These are phyloP conservation scores for Irpex lacteus DNA, from an alignment of 1,284 basidiomycete species.

Conservation along the genomic window DNA sequence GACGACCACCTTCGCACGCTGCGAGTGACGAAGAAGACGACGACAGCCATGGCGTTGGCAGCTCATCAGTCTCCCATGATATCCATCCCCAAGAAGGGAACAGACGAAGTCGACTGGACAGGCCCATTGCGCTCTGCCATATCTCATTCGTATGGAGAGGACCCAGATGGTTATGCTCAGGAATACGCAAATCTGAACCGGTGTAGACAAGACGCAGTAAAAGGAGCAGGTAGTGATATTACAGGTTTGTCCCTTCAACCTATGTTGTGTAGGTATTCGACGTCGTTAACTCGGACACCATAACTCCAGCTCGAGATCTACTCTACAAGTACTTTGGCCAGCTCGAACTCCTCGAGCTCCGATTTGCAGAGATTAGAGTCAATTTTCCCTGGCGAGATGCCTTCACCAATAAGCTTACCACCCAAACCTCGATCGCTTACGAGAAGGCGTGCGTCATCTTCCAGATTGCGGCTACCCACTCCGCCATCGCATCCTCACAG, in stretches of 20 bases:
- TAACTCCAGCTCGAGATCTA: conserved; percentile 74
- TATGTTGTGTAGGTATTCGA: neutral
- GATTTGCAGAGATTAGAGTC: conserved; percentile 95
- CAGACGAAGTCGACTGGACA: conserved; percentile 91
- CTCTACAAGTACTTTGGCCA: conserved; percentile 99
- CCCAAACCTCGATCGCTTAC: conserved; percentile 94
- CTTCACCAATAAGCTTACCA: conserved; percentile 91
- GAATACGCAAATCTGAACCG: conserved; percentile 86
- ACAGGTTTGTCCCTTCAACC: conserved; percentile 61
- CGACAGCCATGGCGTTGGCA: conserved; percentile 9
- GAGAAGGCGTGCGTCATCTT: conserved; percentile 99
- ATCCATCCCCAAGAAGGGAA: conserved; percentile 74
- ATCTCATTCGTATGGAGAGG: conserved; percentile 91
- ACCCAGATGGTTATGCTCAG: conserved; percentile 81
- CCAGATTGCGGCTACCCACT: conserved; percentile 94
- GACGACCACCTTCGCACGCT: neutral
- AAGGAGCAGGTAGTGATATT: conserved; percentile 90
- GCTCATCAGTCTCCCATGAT: conserved; percentile 80
- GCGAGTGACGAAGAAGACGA: neutral
- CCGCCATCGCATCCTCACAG: conserved; percentile 82
- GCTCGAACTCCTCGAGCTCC: conserved; percentile 93
- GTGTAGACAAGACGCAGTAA: conserved; percentile 92
- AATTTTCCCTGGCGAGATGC: conserved; percentile 97
- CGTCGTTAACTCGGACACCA: neutral
- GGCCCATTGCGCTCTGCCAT: conserved; percentile 85